Conservation (phyloP, 768 basidiomycete species). For the Clathrus columnatus region DNA sequence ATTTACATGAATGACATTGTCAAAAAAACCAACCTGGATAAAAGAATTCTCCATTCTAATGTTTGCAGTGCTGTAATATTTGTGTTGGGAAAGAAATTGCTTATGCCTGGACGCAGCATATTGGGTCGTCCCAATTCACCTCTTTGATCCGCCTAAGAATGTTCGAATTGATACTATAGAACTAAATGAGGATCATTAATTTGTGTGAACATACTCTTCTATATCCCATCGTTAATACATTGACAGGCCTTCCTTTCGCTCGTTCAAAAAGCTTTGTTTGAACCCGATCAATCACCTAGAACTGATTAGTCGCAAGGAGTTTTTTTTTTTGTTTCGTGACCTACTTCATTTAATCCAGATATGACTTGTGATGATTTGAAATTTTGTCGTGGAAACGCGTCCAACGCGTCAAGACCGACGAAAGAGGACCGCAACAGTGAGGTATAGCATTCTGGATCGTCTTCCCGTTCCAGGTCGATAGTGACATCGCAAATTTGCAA, state of each 20-base stretch:
- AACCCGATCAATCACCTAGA: slow-evolving; percentile 52
- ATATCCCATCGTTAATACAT: slow-evolving; percentile 64
- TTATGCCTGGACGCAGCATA: slow-evolving; percentile 34
- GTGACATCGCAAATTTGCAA: neutral
- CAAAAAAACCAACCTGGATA: slow-evolving; percentile 42
- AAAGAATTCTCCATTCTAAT: slow-evolving; percentile 56
- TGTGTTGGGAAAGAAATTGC: slow-evolving; percentile 64
- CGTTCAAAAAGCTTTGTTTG: slow-evolving; percentile 44
- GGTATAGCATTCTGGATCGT: neutral
- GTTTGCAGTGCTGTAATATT: slow-evolving; percentile 57
- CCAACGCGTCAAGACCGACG: slow-evolving; percentile 2
- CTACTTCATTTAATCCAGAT: slow-evolving; percentile 7
- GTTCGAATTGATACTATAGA: neutral
- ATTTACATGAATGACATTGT: neutral
- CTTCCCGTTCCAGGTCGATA: neutral
- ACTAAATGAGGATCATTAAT: neutral
- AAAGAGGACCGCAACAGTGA: neutral
- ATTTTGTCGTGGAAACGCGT: neutral
- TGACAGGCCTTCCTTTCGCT: slow-evolving; percentile 32
- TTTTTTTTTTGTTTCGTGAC: neutral
- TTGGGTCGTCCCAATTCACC: slow-evolving; percentile 33
- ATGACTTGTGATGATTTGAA: slow-evolving; percentile 1
- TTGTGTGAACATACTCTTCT: slow-evolving; percentile 37
- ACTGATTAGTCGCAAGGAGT: neutral
- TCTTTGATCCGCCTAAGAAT: slow-evolving; percentile 22